Conservation (phyloP, 768 basidiomycete genomes). For the Termitomyces sp. region DNA sequence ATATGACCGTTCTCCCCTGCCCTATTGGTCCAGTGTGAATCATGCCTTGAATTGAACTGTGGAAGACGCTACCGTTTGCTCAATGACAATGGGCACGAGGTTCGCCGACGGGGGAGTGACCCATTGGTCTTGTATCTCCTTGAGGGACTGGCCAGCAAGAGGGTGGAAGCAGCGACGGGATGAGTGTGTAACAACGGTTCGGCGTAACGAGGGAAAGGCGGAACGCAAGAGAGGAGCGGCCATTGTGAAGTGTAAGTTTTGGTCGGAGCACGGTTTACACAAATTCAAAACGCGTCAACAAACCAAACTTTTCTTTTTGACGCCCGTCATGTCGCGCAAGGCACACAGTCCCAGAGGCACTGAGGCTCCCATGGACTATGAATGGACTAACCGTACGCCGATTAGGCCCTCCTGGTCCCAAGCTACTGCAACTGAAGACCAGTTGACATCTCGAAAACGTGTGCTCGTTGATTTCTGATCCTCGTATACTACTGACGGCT, state of each 20-base stretch:
- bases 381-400: constrained; percentile 69
- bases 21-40: constrained; percentile 37
- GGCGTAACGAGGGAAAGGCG: constrained; percentile 18
- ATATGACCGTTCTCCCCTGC: constrained; percentile 85
- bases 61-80: constrained; percentile 67
- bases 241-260: constrained; percentile 19
- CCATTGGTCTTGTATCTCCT: constrained; percentile 31
- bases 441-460: constrained; percentile 70
- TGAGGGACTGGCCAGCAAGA: constrained; percentile 38
- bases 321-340: constrained; percentile 40
- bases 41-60: constrained; percentile 7
- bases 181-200: constrained; percentile 14
- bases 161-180: constrained; percentile 51
- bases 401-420: constrained; percentile 59
- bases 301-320: constrained; percentile 16
- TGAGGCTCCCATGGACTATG: constrained; percentile 89
- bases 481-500: constrained; percentile 1
- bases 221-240: constrained; percentile 22
- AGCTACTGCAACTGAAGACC: constrained; percentile 31
- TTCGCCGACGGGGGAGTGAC: constrained; percentile 46
- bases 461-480: constrained; percentile 23
- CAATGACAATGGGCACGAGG: constrained; percentile 90
- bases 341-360: constrained; percentile 37
- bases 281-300: constrained; percentile 35
- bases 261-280: constrained; percentile 6